Evolutionary conservation across 495 filamentous ascomycete genomes (phyloP).

Genomic region (Tetracladium marchalianum): DNA sequence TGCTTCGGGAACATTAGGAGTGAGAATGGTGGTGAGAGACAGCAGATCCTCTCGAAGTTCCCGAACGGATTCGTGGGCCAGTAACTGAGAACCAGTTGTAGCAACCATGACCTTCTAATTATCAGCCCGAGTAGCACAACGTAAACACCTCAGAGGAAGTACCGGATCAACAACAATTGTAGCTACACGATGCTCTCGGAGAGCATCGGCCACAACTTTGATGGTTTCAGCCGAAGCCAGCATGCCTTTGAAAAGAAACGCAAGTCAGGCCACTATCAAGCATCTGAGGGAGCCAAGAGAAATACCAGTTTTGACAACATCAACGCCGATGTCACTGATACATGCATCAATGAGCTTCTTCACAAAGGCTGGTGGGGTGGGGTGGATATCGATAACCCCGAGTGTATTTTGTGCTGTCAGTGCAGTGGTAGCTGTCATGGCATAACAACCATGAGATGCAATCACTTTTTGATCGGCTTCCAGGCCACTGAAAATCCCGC

Average conservation of each 20-base stretch:
- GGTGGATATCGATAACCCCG: constrained; percentile 73
- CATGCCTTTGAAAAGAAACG: constrained; percentile 54
- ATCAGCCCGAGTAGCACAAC: neutral
- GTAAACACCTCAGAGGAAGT: constrained; percentile 13
- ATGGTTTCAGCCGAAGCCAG: constrained; percentile 72
- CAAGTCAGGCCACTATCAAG: neutral
- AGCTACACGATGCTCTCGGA: constrained; percentile 50
- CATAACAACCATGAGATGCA: constrained; percentile 84
- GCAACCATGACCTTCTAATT: constrained; percentile 75
- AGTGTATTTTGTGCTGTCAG: constrained; percentile 90
- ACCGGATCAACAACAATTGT: constrained; percentile 77
- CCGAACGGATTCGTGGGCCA: constrained; percentile 59
- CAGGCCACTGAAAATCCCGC: constrained; percentile 53
- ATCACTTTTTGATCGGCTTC: constrained; percentile 96
- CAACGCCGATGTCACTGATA: constrained; percentile 72
- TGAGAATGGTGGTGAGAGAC: constrained; percentile 70
- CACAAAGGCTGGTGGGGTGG: constrained; percentile 69
- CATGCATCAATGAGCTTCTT: constrained; percentile 75
- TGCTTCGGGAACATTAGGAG: constrained; percentile 90
- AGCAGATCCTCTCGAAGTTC: constrained; percentile 57
- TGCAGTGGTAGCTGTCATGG: constrained; percentile 93
- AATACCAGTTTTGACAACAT: constrained; percentile 85
- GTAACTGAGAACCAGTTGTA: constrained; percentile 68
- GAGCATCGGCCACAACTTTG: constrained; percentile 57
- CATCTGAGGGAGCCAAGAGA: neutral